phyloP scores from a whole-genome alignment of 352 stramenopile species.

The Elongisporangium undulatum region DNA sequence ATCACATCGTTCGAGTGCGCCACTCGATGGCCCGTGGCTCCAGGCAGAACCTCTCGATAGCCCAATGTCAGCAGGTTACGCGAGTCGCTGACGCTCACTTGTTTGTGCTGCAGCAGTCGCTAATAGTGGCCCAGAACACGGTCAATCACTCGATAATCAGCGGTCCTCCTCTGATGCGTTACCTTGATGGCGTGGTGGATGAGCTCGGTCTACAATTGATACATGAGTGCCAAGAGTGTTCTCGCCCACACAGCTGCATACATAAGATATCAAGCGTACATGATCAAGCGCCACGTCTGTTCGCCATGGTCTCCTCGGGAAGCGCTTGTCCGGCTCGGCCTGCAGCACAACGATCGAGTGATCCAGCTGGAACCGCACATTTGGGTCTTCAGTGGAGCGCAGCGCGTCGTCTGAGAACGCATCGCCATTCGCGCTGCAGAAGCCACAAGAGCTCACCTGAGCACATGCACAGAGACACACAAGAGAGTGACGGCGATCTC shows the following conservation, averaged over 20 bases:
- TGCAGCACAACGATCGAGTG: slow-evolving; percentile 29
- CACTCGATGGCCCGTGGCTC: slow-evolving; percentile 39
- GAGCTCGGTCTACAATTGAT: slow-evolving; percentile 26
- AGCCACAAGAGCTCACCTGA: slow-evolving; percentile 13
- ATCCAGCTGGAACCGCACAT: slow-evolving; percentile 26
- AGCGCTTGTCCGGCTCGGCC: slow-evolving; percentile 3
- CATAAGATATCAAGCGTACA: slow-evolving; percentile 15
- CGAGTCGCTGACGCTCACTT: slow-evolving; percentile 31
- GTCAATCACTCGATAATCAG: slow-evolving; percentile 1
- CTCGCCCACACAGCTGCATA: slow-evolving; percentile 1
- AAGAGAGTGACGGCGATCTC: neutral
- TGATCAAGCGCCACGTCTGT: slow-evolving; percentile 22
- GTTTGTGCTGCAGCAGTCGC: slow-evolving; percentile 36
- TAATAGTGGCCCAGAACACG: neutral
- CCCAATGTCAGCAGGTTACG: slow-evolving; percentile 63
- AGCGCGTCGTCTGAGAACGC: slow-evolving; percentile 8
- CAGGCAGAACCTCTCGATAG: slow-evolving; percentile 47
- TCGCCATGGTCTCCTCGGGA: slow-evolving; percentile 29
- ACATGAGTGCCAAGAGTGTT: neutral
- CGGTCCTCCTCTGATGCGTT: neutral
- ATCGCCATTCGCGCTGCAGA: slow-evolving; percentile 6
- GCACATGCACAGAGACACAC: neutral
- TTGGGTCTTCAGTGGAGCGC: slow-evolving; percentile 5
- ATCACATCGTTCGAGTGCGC: slow-evolving; percentile 55
- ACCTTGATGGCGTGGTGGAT: slow-evolving; percentile 46